Percentiles rank a stretch among this genome's conserved stretches.
phyloP scores from a whole-genome alignment of 2,329 filamentous ascomycete species.

The Samsoniella hepiali region DNA sequence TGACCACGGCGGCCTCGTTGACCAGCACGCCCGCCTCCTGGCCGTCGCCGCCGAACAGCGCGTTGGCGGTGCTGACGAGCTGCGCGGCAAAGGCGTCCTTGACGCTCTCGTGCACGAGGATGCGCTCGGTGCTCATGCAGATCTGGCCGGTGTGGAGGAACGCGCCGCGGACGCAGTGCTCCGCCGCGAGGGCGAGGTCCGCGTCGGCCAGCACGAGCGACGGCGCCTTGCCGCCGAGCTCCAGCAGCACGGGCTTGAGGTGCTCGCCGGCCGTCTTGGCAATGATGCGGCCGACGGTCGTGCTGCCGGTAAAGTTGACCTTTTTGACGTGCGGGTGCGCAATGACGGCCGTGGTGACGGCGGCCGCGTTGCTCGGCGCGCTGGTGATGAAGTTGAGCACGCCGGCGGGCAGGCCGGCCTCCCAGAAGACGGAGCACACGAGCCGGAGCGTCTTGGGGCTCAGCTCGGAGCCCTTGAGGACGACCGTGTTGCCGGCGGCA shows the following conservation, averaged over 20 bases:
- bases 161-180: slow-evolving; percentile 25
- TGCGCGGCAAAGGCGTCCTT: slow-evolving; percentile 17
- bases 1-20: neutral
- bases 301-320: slow-evolving; percentile 44
- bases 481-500: slow-evolving; percentile 66
- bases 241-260: slow-evolving; percentile 45
- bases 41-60: neutral
- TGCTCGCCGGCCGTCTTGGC: slow-evolving; percentile 34
- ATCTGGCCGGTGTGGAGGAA: slow-evolving; percentile 53
- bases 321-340: slow-evolving; percentile 41
- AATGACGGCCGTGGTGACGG: slow-evolving; percentile 63
- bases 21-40: slow-evolving; percentile 14
- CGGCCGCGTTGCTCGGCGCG: slow-evolving; percentile 59
- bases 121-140: slow-evolving; percentile 68
- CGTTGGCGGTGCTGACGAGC: neutral
- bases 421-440: slow-evolving; percentile 58
- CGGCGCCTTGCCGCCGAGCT: slow-evolving; percentile 47
- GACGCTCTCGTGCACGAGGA: slow-evolving; percentile 37
- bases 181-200: slow-evolving; percentile 40
- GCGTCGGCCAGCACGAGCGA: slow-evolving; percentile 44
- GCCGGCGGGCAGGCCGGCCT: slow-evolving; percentile 69
- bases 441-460: slow-evolving; percentile 59
- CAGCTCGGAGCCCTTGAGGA: slow-evolving; percentile 67
- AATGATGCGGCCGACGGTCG: slow-evolving; percentile 40
- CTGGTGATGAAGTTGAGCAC: slow-evolving; percentile 66